Percentiles rank a stretch among this genome's conserved stretches.
phyloP scores from a whole-genome alignment of 306 rosid species.

The barrel medic (Medicago truncatula) region MtrunA17r5.0-ANR NC_053044.1:30176001-30176500 shows the following conservation, averaged over 20 bases:
- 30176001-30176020: background rate
- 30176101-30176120: background rate
- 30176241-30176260: slow-evolving; percentile 11
- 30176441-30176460: slow-evolving; percentile 75
- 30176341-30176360: slow-evolving; percentile 24
- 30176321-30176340: slow-evolving; percentile 27
- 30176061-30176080: background rate
- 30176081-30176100: background rate
- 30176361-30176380: slow-evolving; percentile 62
- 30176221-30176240: background rate
- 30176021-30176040: background rate
- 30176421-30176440: slow-evolving; percentile 74
- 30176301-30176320: slow-evolving; percentile 2
- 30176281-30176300: slow-evolving; percentile 22
- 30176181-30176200: slow-evolving; percentile 1
- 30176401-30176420: slow-evolving; percentile 65
- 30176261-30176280: slow-evolving; percentile 2
- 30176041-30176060: slow-evolving; percentile 19
- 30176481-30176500: slow-evolving; percentile 53
- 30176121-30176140: background rate
- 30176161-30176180: background rate
- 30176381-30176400: slow-evolving; percentile 53
- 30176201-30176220: background rate
- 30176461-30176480: slow-evolving; percentile 53
- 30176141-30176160: background rate